phyloP scores from a whole-genome alignment of 2,329 filamentous ascomycete species.

The Ampelomyces quisqualis region DNA sequence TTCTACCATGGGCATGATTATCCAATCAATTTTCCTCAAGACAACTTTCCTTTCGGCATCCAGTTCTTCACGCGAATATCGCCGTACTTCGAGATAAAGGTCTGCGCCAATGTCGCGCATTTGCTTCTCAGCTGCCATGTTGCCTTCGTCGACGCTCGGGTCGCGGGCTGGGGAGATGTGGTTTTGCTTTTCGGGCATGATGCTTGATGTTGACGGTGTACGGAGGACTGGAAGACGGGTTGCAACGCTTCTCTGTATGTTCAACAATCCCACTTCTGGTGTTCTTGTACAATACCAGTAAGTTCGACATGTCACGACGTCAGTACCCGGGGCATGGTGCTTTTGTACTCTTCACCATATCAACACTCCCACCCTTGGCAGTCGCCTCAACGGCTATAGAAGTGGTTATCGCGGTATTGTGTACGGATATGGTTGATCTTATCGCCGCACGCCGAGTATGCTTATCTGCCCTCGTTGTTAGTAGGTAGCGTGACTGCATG shows the following conservation, averaged over 20 bases:
- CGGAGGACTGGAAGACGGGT: no score
- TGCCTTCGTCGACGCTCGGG: conserved; percentile 32
- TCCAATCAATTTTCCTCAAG: conserved; percentile 49
- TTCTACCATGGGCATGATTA: conserved; percentile 51
- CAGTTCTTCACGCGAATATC: conserved; percentile 48
- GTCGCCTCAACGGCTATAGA: conserved; percentile 9
- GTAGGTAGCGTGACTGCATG: conserved; percentile 12
- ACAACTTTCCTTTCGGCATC: conserved; percentile 47
- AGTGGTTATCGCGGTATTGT: conserved; percentile 13
- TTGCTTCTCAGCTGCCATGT: conserved; percentile 35
- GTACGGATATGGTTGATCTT: conserved; percentile 3
- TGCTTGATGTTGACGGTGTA: not conserved
- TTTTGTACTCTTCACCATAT: conserved; percentile 2
- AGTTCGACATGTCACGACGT: no score
- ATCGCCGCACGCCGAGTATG: conserved; percentile 17
- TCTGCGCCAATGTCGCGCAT: conserved; percentile 50
- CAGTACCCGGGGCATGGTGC: not conserved
- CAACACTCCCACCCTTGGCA: conserved; percentile 21
- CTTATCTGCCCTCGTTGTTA: conserved; percentile 16
- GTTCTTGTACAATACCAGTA: no score
- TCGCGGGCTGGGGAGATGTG: conserved; percentile 23
- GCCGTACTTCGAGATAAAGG: conserved; percentile 49
- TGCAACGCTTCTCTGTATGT: no score
- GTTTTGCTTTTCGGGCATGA: conserved; percentile 27
- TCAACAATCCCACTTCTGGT: not conserved